Percentiles rank a stretch among this genome's conserved stretches.
These are phyloP conservation scores for Pichia sp. DNA, from an alignment of 1,139 yeast genomes.

Conservation along the genomic window DNA sequence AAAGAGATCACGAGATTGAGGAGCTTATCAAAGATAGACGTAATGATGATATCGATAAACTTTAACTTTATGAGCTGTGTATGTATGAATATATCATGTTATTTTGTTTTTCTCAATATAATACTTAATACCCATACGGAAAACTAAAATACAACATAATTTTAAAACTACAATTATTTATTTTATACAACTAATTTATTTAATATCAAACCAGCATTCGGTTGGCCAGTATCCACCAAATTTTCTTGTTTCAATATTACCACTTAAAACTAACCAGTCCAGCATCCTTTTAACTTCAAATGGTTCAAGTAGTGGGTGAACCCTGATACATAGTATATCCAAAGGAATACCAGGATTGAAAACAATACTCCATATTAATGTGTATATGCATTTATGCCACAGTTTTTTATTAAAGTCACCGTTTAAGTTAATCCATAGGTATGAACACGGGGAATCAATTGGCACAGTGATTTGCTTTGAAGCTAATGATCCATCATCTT, in stretches of 20 bases:
- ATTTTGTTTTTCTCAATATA: too few relatives aligned
- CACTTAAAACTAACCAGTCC: slow-evolving; percentile 49
- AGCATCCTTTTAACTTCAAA: slow-evolving; percentile 47
- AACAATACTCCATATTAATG: slow-evolving; percentile 45
- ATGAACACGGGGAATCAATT: slow-evolving; percentile 54
- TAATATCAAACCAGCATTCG: slow-evolving; percentile 42
- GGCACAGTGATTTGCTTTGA: slow-evolving; percentile 39
- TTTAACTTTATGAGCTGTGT: slow-evolving; percentile 4
- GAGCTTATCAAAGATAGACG: slow-evolving; percentile 18
- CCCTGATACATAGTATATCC: slow-evolving; percentile 31
- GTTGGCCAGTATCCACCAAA: slow-evolving; percentile 45
- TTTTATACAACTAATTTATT: background rate
- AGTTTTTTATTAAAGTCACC: slow-evolving; percentile 52
- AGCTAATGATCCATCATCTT: slow-evolving; percentile 2
- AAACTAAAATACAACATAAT: background rate
- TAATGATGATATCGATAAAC: slow-evolving; percentile 19
- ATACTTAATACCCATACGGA: too few relatives aligned
- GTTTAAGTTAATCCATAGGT: slow-evolving; percentile 63
- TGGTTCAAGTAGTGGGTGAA: slow-evolving; percentile 39
- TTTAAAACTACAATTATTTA: background rate
- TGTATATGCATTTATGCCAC: slow-evolving; percentile 53
- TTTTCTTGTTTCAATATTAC: slow-evolving; percentile 35
- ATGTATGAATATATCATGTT: too few relatives aligned
- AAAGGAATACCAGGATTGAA: slow-evolving; percentile 61
- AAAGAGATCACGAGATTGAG: slow-evolving; percentile 21